Evolutionary conservation across 2,329 filamentous ascomycete genomes (phyloP).

Genomic region (Diplodia mutila): DNA sequence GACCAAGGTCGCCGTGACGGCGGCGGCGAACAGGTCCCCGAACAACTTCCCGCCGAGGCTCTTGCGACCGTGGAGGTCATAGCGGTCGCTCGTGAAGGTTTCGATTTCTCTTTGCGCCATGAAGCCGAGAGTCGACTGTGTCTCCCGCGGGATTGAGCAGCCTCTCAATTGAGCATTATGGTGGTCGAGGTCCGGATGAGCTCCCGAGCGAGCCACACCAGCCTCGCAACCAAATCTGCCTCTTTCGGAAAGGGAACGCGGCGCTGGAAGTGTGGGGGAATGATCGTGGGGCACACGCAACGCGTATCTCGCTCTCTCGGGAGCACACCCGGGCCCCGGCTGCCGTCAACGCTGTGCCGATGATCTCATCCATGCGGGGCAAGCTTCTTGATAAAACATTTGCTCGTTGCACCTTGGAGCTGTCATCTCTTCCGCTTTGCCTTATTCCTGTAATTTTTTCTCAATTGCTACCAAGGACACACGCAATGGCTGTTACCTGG

Average conservation of each 20-base stretch:
- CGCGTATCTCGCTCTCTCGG: not conserved
- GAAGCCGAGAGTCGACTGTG: not conserved
- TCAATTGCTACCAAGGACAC: not conserved
- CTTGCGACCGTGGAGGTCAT: not conserved
- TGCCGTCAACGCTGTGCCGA: not conserved
- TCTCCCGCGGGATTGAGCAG: not conserved
- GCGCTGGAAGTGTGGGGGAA: not conserved
- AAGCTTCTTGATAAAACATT: conserved; percentile 5
- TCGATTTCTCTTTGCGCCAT: not conserved
- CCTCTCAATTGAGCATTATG: not conserved
- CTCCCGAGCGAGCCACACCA: not conserved
- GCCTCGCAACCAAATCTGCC: not conserved
- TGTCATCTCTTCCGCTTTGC: not conserved
- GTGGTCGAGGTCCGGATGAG: not conserved
- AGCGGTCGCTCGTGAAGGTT: not conserved
- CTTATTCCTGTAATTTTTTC: not conserved
- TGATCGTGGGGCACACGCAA: not conserved
- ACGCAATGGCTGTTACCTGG: conserved; percentile 29
- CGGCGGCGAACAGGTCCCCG: conserved; percentile 35
- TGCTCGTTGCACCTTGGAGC: not conserved
- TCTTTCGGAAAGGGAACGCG: not conserved
- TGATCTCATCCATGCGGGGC: conserved; percentile 6
- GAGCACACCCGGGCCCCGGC: conserved; percentile 7
- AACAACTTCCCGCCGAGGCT: conserved; percentile 24
- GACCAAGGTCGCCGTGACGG: conserved; percentile 34